These are phyloP conservation scores for Leccinum fibrillosum DNA, from an alignment of 768 basidiomycete genomes.

Conservation along the genomic window DNA sequence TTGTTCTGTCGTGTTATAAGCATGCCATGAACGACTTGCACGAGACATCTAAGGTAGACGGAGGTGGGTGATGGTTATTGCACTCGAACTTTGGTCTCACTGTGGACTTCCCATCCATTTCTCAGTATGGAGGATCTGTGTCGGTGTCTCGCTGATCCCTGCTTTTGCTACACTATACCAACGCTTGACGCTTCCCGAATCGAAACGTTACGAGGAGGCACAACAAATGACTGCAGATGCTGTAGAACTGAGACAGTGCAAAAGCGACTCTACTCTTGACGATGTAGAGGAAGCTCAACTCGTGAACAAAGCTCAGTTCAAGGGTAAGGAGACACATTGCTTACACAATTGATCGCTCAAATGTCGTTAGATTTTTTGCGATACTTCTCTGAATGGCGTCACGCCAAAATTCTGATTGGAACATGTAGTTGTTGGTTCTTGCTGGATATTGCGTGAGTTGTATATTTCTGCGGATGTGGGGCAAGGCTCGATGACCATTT, in stretches of 20 bases:
- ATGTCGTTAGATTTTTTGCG: slow-evolving; percentile 47
- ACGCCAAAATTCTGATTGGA: slow-evolving; percentile 63
- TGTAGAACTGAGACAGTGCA: slow-evolving; percentile 34
- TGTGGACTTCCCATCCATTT: neutral
- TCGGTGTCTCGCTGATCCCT: slow-evolving; percentile 74
- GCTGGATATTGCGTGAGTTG: slow-evolving; percentile 60
- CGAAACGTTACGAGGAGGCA: slow-evolving; percentile 50
- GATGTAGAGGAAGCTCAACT: slow-evolving; percentile 17
- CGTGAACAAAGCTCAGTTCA: slow-evolving; percentile 49
- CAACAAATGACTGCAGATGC: slow-evolving; percentile 29
- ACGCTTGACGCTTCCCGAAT: slow-evolving; percentile 70
- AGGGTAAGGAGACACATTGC: slow-evolving; percentile 30
- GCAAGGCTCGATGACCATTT: neutral
- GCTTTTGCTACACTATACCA: slow-evolving; percentile 74
- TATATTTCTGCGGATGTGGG: neutral
- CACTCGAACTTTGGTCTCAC: neutral
- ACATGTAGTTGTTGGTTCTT: slow-evolving; percentile 74
- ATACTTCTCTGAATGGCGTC: slow-evolving; percentile 74
- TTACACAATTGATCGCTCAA: neutral
- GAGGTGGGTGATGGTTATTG: slow-evolving; percentile 41
- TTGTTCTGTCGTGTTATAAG: slow-evolving; percentile 64
- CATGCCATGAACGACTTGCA: slow-evolving; percentile 56
- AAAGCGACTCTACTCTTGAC: slow-evolving; percentile 1
- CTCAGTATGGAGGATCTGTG: slow-evolving; percentile 69
- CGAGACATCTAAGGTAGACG: slow-evolving; percentile 64